Base-by-base conservation (phyloP, 1,284 basidiomycete species). In the Ustilago vetiveriae region DNA sequence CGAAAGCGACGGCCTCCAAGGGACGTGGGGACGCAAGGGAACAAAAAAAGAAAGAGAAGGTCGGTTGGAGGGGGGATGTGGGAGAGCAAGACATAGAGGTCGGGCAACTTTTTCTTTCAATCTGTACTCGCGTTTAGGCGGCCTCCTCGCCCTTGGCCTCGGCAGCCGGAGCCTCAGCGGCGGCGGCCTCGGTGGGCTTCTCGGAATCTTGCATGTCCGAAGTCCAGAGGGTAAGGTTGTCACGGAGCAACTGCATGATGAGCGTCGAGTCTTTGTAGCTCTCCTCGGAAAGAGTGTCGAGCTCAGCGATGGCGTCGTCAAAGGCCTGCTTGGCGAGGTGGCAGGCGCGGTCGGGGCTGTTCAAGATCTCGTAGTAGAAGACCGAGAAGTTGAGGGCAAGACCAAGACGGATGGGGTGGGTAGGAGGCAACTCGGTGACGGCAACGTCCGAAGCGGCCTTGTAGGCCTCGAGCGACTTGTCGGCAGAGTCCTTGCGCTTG, bases 291-390 rank as follows among this genome's bases (percentile, higher is more conserved):
- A 98, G 89, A 33, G 95, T 98, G 87, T 98, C 95, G 82, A 98
- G 92, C 87, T 98, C 95, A 77, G 95, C 95, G 83, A 98, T 98
- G 52, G 96, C 96, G 85, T 98, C 96, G 80, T 98, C 95, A 83
- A 98, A 98, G 19, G 95, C 95, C 86, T 98, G 94, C 88, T 98
- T 98, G 84, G 95, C 95, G 78, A 98, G 92, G 84, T 97, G 94
- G 87, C 95, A 98, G 63, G 95, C 95, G 84, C 94, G 92, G 85
- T 98, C 95, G 80, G 95, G 95, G 83, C 90, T 92, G 90, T 98
- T 98, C 85, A 98, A 90, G 85, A 98, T 98, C 66, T 98, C 96
- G 87, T 98, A 98, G 90, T 98, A 98, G 88, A 98, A 98, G 62
- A 98, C 95, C 67, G 94, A 97, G 89, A 98, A 98, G 90, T 98